Conservation (phyloP, 352 stramenopile genomes). For the Pythium monospermum region DNA sequence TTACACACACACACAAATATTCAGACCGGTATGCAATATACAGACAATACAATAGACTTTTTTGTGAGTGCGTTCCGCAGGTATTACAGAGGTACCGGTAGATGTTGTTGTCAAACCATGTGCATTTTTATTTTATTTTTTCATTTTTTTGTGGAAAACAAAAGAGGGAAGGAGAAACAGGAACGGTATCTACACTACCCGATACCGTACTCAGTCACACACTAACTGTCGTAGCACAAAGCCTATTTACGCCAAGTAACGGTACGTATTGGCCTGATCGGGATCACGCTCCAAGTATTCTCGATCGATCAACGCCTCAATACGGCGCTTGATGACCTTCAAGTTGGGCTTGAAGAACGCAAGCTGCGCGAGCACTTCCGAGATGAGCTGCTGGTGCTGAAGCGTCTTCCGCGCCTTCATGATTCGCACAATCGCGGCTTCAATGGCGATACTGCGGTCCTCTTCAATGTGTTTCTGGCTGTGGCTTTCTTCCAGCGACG, state of each 20-base stretch:
- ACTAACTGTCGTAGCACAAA: too few species aligned
- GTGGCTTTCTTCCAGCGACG: constrained; percentile 96
- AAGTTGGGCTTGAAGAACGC: constrained; percentile 98
- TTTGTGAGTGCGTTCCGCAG: too few species aligned
- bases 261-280: constrained; percentile 95
- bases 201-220: too few species aligned
- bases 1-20: too few species aligned
- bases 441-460: constrained; percentile 95
- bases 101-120: too few species aligned
- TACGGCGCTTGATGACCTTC: constrained; percentile 97
- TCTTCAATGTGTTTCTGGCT: constrained; percentile 98
- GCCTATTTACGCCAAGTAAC: constrained; percentile 93
- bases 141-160: too few species aligned
- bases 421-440: constrained; percentile 99
- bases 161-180: too few species aligned
- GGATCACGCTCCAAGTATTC: constrained; percentile 97
- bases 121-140: too few species aligned
- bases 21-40: too few species aligned
- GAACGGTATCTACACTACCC: too few species aligned
- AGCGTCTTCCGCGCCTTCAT: constrained; percentile 99
- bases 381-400: constrained; percentile 97
- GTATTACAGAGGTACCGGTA: too few species aligned
- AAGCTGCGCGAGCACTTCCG: constrained; percentile 97
- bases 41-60: too few species aligned
- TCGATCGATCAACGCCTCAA: constrained; percentile 97